Evolutionary conservation across 2,329 filamentous ascomycete genomes (phyloP).

Genomic region (Apiospora arundinis): DNA sequence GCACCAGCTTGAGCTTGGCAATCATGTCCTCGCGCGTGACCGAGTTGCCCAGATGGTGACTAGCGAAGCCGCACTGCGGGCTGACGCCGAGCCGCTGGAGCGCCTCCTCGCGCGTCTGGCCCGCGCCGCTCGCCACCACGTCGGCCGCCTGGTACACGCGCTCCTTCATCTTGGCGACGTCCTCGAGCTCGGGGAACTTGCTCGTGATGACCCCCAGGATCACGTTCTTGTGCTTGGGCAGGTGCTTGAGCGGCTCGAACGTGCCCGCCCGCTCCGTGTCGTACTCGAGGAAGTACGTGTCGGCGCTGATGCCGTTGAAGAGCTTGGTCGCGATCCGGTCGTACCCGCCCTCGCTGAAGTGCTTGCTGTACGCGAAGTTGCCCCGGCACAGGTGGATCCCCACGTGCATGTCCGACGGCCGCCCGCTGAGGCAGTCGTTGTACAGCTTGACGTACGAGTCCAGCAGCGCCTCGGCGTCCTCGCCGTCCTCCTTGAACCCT

Average conservation of each 20-base stretch:
- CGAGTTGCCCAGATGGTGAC: constrained; percentile 75
- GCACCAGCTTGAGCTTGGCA: constrained; percentile 74
- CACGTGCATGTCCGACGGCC: constrained; percentile 74
- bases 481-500: constrained; percentile 73
- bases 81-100: constrained; percentile 72
- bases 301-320: constrained; percentile 66
- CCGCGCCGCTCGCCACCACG: constrained; percentile 71
- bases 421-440: constrained; percentile 71
- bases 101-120: constrained; percentile 69
- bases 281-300: constrained; percentile 75
- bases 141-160: constrained; percentile 68
- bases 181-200: constrained; percentile 67
- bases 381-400: constrained; percentile 78
- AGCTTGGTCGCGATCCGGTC: constrained; percentile 71
- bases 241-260: constrained; percentile 67
- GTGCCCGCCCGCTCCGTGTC: constrained; percentile 69
- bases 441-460: constrained; percentile 80
- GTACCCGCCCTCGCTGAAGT: constrained; percentile 72
- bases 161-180: constrained; percentile 65
- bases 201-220: constrained; percentile 69
- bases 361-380: constrained; percentile 70
- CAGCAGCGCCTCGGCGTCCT: constrained; percentile 72
- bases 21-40: constrained; percentile 74
- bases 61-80: constrained; percentile 78
- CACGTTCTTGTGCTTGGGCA: constrained; percentile 67